Evolutionary conservation across 768 basidiomycete genomes (phyloP).

Genomic region (Suillus placidus): DNA sequence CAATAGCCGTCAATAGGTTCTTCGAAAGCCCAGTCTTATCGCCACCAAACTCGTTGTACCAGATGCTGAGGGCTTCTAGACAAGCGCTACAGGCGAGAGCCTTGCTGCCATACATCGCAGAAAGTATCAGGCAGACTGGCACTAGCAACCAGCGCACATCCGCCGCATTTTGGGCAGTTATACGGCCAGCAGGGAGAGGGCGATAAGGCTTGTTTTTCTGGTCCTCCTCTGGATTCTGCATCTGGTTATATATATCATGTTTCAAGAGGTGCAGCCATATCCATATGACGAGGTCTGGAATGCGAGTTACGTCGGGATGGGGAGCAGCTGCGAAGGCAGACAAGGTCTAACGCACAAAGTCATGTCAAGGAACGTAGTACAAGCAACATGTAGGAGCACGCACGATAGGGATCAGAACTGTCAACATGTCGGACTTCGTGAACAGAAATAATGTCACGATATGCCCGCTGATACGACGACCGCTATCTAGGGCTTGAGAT

Average conservation of each 20-base stretch:
- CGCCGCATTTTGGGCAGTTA: constrained; percentile 32
- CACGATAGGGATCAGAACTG: constrained; percentile 8
- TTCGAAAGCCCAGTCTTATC: constrained; percentile 24
- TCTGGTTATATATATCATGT: constrained; percentile 41
- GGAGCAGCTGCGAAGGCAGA: constrained; percentile 28
- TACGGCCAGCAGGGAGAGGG: constrained; percentile 41
- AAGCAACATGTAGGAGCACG: not conserved
- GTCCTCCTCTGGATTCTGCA: constrained; percentile 37
- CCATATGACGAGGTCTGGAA: constrained; percentile 35
- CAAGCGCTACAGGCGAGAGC: constrained; percentile 31
- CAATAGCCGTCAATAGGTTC: constrained; percentile 27
- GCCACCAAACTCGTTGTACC: constrained; percentile 35
- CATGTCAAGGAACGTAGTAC: too few relatives aligned
- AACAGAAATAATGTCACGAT: constrained; percentile 12
- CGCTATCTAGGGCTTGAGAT: not conserved
- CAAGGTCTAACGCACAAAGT: constrained; percentile 21
- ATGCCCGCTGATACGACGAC: constrained; percentile 11
- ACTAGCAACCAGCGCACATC: constrained; percentile 33
- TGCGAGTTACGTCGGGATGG: not conserved
- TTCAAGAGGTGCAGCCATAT: constrained; percentile 43
- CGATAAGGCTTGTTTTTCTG: constrained; percentile 39
- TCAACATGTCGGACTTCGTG: constrained; percentile 10
- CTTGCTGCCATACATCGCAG: constrained; percentile 26
- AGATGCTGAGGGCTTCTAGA: constrained; percentile 24
- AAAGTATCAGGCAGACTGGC: constrained; percentile 29